Conservation (phyloP, 164 flowering plant genomes). For the Chimonanthus salicifolius region DNA sequence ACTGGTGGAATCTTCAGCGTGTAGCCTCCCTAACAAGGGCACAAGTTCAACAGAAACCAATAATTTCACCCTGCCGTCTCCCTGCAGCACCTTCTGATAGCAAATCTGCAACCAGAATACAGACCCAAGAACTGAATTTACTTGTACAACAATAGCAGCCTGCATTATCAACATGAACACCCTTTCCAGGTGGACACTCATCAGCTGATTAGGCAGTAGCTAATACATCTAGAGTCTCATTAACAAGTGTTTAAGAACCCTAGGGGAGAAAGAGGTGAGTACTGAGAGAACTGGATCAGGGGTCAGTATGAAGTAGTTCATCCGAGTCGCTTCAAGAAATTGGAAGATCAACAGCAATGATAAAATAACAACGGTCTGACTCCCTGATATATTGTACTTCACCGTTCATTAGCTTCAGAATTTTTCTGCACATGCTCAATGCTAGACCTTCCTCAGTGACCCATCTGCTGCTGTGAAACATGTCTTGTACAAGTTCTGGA, state of each 20-base stretch:
- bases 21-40: not conserved
- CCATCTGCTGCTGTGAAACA: conserved; percentile 72
- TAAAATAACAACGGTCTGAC: conserved; percentile 66
- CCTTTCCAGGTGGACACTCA: not conserved
- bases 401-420: conserved; percentile 74
- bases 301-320: conserved; percentile 15
- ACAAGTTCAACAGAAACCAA: not conserved
- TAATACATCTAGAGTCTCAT: not conserved
- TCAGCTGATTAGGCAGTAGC: not conserved
- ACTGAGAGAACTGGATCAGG: not conserved
- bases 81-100: not conserved
- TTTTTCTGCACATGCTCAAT: conserved; percentile 74
- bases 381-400: conserved; percentile 83
- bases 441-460: conserved; percentile 68
- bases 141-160: not conserved
- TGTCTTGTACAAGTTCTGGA: conserved; percentile 67
- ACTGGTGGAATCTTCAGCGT: not conserved
- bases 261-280: not conserved
- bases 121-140: not conserved
- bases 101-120: not conserved
- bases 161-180: not conserved
- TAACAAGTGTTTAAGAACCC: not conserved
- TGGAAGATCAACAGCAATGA: conserved; percentile 53
- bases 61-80: not conserved
- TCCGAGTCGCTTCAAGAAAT: conserved; percentile 24